phyloP scores from a whole-genome alignment of 257 asterid genomes.

The Solanum arcanum region DNA sequence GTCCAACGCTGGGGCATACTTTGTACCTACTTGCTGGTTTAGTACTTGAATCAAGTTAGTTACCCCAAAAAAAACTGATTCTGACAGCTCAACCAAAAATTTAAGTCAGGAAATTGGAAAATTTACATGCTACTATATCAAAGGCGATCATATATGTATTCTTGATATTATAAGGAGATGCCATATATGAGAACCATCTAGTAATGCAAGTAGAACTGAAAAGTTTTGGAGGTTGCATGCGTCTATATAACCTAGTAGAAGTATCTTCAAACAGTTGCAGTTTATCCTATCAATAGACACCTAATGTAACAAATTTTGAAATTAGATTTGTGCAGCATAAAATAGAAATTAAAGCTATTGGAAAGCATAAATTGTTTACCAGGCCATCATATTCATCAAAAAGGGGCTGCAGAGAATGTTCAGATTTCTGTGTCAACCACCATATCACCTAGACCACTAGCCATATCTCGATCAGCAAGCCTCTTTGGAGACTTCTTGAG shows the following conservation, averaged over 20 bases:
- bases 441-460: constrained; percentile 57
- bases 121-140: neutral
- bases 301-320: neutral
- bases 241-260: neutral
- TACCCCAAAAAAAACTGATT: neutral
- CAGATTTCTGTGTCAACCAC: constrained; percentile 66
- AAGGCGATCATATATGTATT: neutral
- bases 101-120: neutral
- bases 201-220: neutral
- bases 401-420: constrained; percentile 78
- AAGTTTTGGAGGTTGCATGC: neutral
- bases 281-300: neutral
- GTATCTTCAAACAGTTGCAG: neutral
- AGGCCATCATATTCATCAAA: constrained; percentile 91
- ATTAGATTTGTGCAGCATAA: neutral
- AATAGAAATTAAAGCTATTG: neutral
- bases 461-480: constrained; percentile 51
- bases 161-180: neutral
- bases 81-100: neutral
- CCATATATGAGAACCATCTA: neutral
- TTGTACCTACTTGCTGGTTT: neutral
- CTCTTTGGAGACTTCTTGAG: constrained; percentile 78
- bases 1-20: neutral
- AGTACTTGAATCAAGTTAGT: neutral
- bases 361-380: constrained; percentile 33